Evolutionary conservation across 2,329 filamentous ascomycete species (phyloP).

Genomic region (Alternaria ventricosa): DNA sequence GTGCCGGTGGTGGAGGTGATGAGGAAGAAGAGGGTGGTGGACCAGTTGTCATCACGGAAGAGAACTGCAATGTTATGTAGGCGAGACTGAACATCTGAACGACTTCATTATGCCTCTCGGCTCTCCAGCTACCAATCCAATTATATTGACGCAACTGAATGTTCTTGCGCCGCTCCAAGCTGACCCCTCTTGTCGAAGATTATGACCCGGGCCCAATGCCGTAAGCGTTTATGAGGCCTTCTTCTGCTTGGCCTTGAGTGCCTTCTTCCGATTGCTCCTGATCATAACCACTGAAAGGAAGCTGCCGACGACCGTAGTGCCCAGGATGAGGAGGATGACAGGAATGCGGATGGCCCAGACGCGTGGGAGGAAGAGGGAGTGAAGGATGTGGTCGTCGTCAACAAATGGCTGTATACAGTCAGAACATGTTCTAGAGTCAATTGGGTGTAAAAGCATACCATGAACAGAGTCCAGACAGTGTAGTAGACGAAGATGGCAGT

Average conservation of each 20-base stretch:
- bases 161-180: neutral
- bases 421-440: neutral
- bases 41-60: conserved; percentile 39
- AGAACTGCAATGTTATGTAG: conserved; percentile 42
- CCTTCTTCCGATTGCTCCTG: conserved; percentile 97
- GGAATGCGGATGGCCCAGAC: conserved; percentile 99
- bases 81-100: neutral
- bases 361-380: conserved; percentile 93
- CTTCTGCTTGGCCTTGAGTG: conserved; percentile 91
- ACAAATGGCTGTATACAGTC: conserved; percentile 79
- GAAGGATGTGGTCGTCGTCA: conserved; percentile 89
- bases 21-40: conserved; percentile 31
- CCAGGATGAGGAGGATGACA: conserved; percentile 92
- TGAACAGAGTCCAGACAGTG: conserved; percentile 95
- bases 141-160: neutral
- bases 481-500: conserved; percentile 86
- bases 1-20: conserved; percentile 17
- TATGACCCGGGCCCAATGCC: neutral
- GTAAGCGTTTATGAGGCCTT: conserved; percentile 63
- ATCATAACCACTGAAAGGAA: conserved; percentile 99
- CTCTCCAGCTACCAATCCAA: neutral
- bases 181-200: neutral
- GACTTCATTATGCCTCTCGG: neutral
- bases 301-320: conserved; percentile 90
- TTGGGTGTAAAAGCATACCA: conserved; percentile 67